Evolutionary conservation across 73 alveolate species (phyloP).

Genomic region (Paramecium tetraurelia): DNA sequence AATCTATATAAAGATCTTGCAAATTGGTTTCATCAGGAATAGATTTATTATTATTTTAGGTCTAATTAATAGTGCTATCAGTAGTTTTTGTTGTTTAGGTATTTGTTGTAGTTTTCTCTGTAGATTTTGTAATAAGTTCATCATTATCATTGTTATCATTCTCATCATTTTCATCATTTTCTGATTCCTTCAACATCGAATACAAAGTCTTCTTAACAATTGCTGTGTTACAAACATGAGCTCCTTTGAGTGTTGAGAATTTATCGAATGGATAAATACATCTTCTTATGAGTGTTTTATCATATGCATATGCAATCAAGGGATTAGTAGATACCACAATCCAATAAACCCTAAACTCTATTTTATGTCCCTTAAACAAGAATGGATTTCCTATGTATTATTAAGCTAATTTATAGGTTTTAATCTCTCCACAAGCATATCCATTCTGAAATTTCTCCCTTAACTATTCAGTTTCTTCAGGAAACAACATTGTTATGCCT

Average conservation of each 20-base stretch:
- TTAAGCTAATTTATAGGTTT: background rate
- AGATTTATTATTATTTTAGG: background rate
- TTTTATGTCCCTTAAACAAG: constrained; percentile 27
- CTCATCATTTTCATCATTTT: background rate
- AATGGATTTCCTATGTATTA: constrained; percentile 47
- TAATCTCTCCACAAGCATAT: background rate
- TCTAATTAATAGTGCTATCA: background rate
- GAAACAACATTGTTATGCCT: constrained; percentile 42
- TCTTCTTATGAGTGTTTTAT: constrained; percentile 38
- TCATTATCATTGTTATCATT: background rate
- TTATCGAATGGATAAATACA: constrained; percentile 37
- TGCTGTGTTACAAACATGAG: constrained; percentile 54
- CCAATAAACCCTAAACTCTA: constrained; percentile 52
- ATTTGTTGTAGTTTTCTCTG: background rate
- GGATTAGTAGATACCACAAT: constrained; percentile 50
- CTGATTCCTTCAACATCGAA: background rate
- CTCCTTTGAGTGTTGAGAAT: background rate
- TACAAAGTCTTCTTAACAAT: background rate
- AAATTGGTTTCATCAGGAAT: background rate
- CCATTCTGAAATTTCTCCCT: background rate
- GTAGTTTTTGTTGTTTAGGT: background rate
- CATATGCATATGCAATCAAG: constrained; percentile 43
- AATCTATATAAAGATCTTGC: background rate
- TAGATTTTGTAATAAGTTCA: background rate
- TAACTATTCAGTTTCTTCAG: background rate